Evolutionary conservation across 2,329 filamentous ascomycete genomes (phyloP).

Genomic region (Nigrospora sphaerica): DNA sequence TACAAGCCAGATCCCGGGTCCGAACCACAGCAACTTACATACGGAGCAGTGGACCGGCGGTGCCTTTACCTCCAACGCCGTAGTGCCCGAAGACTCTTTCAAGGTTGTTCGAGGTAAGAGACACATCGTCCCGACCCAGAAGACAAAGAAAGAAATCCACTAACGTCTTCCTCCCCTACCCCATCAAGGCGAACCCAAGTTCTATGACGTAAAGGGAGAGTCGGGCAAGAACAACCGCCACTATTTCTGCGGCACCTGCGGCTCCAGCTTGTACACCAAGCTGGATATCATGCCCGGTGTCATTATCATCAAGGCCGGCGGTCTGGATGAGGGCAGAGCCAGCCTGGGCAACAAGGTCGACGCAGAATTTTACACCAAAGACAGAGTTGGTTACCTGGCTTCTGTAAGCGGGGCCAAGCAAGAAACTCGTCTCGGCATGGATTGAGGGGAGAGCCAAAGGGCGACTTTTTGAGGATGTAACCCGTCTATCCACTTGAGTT

Average conservation of each 20-base stretch:
- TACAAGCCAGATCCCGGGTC: slow-evolving; percentile 6
- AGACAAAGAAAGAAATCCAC: no score
- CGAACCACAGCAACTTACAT: no score
- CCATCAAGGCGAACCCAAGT: slow-evolving; percentile 32
- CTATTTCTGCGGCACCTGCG: slow-evolving; percentile 47
- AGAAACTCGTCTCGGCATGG: no score
- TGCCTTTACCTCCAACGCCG: slow-evolving; percentile 47
- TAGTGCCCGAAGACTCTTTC: slow-evolving; percentile 39
- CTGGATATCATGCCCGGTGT: slow-evolving; percentile 45
- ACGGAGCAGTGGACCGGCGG: slow-evolving; percentile 35
- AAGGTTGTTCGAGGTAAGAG: slow-evolving; percentile 37
- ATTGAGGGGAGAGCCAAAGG: no score
- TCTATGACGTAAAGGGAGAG: slow-evolving; percentile 37
- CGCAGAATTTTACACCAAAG: slow-evolving; percentile 46
- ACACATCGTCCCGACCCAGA: no score
- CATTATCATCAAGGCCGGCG: slow-evolving; percentile 42
- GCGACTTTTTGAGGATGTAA: no score
- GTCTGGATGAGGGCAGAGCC: slow-evolving; percentile 39
- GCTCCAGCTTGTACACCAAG: slow-evolving; percentile 42
- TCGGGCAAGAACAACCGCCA: slow-evolving; percentile 49
- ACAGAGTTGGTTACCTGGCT: slow-evolving; percentile 35
- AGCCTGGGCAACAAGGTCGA: slow-evolving; percentile 32
- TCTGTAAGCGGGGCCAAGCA: no score
- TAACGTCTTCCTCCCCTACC: no score
- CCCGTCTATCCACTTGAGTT: no score